These are phyloP conservation scores for Podaxis sp. DNA, from an alignment of 768 basidiomycete species.

Conservation along the genomic window DNA sequence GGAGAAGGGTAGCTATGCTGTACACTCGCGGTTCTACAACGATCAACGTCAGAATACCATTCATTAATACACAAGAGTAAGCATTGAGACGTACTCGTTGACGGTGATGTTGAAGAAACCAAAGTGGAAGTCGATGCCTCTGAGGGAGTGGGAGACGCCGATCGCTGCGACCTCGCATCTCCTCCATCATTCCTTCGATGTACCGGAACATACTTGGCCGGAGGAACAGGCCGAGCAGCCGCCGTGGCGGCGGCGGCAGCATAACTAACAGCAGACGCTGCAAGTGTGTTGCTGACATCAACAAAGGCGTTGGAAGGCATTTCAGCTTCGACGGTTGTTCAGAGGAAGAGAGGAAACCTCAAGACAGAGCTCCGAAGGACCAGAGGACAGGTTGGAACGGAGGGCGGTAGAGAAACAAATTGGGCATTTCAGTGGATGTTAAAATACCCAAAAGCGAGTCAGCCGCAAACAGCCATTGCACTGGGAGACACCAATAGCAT, in stretches of 20 bases:
- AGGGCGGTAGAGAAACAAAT: not conserved
- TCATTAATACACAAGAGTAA: not conserved
- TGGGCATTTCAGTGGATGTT: not conserved
- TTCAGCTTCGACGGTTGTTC: not conserved
- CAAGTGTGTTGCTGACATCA: not conserved
- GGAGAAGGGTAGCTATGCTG: slow-evolving; percentile 5
- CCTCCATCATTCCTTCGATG: not conserved
- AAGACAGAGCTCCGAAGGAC: not conserved
- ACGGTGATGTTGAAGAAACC: not conserved
- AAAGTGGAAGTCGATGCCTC: slow-evolving; percentile 1
- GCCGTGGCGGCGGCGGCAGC: not conserved
- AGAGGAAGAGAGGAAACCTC: not conserved
- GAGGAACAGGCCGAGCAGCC: not conserved
- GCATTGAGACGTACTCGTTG: not conserved
- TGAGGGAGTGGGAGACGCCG: slow-evolving; percentile 2
- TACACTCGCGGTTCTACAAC: slow-evolving; percentile 1
- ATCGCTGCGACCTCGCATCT: not conserved
- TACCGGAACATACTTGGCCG: slow-evolving; percentile 9
- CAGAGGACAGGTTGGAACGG: not conserved
- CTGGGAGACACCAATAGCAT: not conserved
- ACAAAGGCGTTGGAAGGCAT: not conserved
- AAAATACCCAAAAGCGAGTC: not conserved
- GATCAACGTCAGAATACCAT: not conserved
- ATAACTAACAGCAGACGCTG: not conserved
- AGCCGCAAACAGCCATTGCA: not conserved